phyloP scores from a whole-genome alignment of 441 rosid genomes.

The Syzygium syzygioides region DNA sequence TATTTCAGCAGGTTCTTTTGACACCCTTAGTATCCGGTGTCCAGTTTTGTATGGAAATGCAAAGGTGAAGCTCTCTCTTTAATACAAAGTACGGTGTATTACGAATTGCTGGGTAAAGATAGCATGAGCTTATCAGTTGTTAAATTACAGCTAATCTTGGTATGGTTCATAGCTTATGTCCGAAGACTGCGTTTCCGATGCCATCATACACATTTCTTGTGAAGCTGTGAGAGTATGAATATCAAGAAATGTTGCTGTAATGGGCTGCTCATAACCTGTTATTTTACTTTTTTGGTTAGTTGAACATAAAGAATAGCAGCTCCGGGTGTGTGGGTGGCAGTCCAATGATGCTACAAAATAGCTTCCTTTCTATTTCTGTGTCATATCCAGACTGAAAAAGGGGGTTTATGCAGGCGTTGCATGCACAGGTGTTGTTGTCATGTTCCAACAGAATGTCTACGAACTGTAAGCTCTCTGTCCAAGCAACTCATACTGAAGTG shows the following conservation, averaged over 20 bases:
- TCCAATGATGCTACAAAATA: not conserved
- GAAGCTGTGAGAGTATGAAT: not conserved
- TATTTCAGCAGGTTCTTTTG: no score
- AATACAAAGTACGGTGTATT: not conserved
- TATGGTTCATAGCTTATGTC: not conserved
- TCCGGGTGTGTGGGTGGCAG: not conserved
- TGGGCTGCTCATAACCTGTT: not conserved
- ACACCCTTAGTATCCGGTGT: slow-evolving; percentile 33
- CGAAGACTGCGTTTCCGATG: not conserved
- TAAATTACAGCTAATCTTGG: not conserved
- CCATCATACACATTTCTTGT: not conserved
- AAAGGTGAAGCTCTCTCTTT: slow-evolving; percentile 41
- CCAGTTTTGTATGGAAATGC: slow-evolving; percentile 68
- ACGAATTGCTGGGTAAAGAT: not conserved
- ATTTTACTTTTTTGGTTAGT: not conserved
- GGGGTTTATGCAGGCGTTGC: slow-evolving; percentile 61
- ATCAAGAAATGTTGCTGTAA: not conserved
- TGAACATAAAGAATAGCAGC: not conserved
- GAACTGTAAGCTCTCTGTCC: slow-evolving; percentile 30
- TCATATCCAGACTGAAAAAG: not conserved
- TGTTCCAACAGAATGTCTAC: slow-evolving; percentile 65
- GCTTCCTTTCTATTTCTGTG: not conserved
- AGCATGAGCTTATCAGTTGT: not conserved
- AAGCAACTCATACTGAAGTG: not conserved
- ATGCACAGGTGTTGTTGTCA: slow-evolving; percentile 54